phyloP scores from a whole-genome alignment of 140 eudicot genomes.

The Cichorium intybus region DNA sequence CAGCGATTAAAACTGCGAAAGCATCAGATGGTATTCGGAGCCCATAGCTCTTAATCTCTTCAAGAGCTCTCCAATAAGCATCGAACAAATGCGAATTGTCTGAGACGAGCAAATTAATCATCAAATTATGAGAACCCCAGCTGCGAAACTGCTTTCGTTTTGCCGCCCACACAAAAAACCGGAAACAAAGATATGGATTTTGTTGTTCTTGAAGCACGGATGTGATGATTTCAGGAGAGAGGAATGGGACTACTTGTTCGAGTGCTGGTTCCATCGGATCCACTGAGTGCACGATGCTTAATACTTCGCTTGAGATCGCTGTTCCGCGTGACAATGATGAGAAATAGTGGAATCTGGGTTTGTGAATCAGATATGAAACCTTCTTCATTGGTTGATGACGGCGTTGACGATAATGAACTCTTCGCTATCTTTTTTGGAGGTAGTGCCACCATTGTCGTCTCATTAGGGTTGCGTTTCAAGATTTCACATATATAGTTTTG shows the following conservation, averaged over 20 bases:
- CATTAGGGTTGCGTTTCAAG: slow-evolving; percentile 24
- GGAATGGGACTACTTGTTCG: slow-evolving; percentile 35
- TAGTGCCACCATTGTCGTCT: slow-evolving; percentile 25
- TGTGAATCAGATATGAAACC: slow-evolving; percentile 16
- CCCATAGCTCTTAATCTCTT: slow-evolving; percentile 39
- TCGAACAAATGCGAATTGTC: slow-evolving; percentile 32
- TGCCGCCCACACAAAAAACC: slow-evolving; percentile 74
- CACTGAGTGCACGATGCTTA: slow-evolving; percentile 33
- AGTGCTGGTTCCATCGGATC: slow-evolving; percentile 65
- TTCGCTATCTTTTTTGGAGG: slow-evolving; percentile 10
- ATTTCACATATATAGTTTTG: neutral
- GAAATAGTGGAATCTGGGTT: slow-evolving; percentile 15
- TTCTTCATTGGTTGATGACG: slow-evolving; percentile 26
- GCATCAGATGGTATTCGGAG: slow-evolving; percentile 29
- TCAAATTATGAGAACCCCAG: slow-evolving; percentile 43
- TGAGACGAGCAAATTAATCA: slow-evolving; percentile 44
- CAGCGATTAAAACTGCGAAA: slow-evolving; percentile 31
- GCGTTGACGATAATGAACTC: neutral
- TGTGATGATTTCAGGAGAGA: slow-evolving; percentile 36
- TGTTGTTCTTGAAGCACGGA: slow-evolving; percentile 43
- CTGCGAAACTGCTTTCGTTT: slow-evolving; percentile 37
- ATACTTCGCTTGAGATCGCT: slow-evolving; percentile 40
- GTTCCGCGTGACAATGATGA: slow-evolving; percentile 18
- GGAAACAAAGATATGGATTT: slow-evolving; percentile 51
- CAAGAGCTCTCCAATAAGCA: slow-evolving; percentile 56